These are phyloP conservation scores for Lentinula edodes DNA, from an alignment of 768 basidiomycete genomes.

Conservation along the genomic window DNA sequence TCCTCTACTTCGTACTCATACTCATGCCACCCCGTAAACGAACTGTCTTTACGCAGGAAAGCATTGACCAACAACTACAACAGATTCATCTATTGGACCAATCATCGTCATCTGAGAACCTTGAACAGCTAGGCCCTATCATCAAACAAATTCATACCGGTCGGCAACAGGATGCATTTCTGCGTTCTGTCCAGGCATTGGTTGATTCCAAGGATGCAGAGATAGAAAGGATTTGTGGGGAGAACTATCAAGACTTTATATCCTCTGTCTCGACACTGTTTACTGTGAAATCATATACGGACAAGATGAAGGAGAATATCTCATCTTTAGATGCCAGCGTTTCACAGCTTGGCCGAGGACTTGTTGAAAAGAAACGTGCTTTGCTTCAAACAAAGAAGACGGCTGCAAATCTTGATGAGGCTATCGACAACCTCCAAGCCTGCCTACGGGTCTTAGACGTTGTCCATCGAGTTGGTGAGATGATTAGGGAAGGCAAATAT, in stretches of 20 bases:
- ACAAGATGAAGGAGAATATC: constrained; percentile 88
- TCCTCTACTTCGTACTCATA: constrained; percentile 2
- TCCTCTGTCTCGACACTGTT: constrained; percentile 95
- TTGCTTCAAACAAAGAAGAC: constrained; percentile 89
- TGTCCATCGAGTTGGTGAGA: constrained; percentile 85
- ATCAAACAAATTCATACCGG: constrained; percentile 90
- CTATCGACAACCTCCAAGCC: constrained; percentile 91
- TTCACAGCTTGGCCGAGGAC: constrained; percentile 76
- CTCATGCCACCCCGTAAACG: constrained; percentile 75
- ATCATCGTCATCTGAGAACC: constrained; percentile 86
- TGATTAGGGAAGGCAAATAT: constrained; percentile 91
- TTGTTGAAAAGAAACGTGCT: constrained; percentile 92
- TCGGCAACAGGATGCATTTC: constrained; percentile 83
- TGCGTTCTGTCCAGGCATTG: constrained; percentile 80
- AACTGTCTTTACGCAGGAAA: constrained; percentile 73
- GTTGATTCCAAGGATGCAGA: constrained; percentile 93
- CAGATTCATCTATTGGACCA: constrained; percentile 87
- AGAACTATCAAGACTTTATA: constrained; percentile 98
- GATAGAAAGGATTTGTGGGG: constrained; percentile 92
- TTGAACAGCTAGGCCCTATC: constrained; percentile 92
- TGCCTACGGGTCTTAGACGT: constrained; percentile 91
- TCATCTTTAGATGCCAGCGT: constrained; percentile 85
- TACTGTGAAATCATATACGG: constrained; percentile 93
- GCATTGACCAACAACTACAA: constrained; percentile 85
- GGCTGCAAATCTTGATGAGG: constrained; percentile 91